phyloP scores from a whole-genome alignment of 2,329 filamentous ascomycete species.

The Trichoderma sp. region DNA sequence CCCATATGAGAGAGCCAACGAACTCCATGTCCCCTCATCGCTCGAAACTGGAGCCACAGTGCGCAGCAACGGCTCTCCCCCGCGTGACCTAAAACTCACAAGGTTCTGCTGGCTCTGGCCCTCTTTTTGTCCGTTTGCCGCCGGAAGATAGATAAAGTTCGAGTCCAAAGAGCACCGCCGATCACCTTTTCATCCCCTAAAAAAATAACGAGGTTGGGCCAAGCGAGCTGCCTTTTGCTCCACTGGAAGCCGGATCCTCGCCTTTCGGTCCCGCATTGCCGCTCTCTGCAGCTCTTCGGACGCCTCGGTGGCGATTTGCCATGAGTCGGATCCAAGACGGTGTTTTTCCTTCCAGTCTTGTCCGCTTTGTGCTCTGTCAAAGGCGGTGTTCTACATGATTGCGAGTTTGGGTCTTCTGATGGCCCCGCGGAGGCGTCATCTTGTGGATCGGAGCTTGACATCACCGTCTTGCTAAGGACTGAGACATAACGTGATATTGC shows the following conservation, averaged over 20 bases:
- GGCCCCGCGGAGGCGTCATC: slow-evolving; percentile 2
- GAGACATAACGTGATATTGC: not conserved
- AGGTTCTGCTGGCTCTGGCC: not conserved
- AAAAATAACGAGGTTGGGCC: slow-evolving; percentile 15
- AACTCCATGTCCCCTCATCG: not conserved
- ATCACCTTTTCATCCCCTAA: not conserved
- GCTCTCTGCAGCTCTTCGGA: not conserved
- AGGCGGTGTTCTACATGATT: not conserved
- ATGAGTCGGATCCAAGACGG: not conserved
- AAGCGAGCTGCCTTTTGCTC: not conserved
- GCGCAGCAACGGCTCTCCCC: not conserved
- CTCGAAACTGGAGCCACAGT: not conserved
- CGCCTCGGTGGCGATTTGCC: slow-evolving; percentile 3
- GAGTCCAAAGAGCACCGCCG: slow-evolving; percentile 11
- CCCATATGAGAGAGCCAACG: not conserved
- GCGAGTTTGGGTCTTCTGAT: not conserved
- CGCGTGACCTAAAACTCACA: slow-evolving; percentile 6
- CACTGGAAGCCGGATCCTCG: not conserved
- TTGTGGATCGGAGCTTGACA: slow-evolving; percentile 4
- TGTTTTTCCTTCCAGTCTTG: not conserved
- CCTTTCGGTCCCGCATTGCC: not conserved
- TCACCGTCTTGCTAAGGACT: not conserved
- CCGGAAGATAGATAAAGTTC: slow-evolving; percentile 10
- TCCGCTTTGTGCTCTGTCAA: not conserved
- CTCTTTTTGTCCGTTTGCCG: not conserved